Conservation (phyloP, 192 early-diverging fungal species). For the Backusella tuberculispora region DNA sequence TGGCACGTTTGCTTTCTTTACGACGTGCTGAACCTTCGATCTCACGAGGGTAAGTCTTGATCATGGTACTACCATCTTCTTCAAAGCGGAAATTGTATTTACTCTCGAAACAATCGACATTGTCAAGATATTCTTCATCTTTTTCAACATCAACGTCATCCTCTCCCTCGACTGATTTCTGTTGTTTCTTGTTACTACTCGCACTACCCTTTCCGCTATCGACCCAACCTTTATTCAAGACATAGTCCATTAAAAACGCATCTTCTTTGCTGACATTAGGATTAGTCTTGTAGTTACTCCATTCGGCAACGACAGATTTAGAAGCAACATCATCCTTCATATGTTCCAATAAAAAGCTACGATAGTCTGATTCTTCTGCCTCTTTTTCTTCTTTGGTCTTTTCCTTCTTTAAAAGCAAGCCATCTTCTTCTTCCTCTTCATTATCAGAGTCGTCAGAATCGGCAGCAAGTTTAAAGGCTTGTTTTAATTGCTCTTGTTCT, state of each 20-base stretch:
- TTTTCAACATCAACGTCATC: conserved; percentile 65
- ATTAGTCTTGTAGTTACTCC: conserved; percentile 56
- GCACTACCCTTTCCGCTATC: conserved; percentile 42
- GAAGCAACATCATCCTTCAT: conserved; percentile 62
- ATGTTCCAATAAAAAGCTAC: conserved; percentile 83
- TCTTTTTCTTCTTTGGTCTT: conserved; percentile 79
- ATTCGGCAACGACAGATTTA: conserved; percentile 62
- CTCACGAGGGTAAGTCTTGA: conserved; percentile 81
- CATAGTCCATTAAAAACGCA: conserved; percentile 86
- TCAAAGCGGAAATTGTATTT: conserved; percentile 94
- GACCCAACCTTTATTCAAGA: conserved; percentile 94
- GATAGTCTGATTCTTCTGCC: conserved; percentile 89
- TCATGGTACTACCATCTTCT: conserved; percentile 72
- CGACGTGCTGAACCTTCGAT: conserved; percentile 84
- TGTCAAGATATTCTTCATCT: conserved; percentile 80
- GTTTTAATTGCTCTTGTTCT: conserved; percentile 82
- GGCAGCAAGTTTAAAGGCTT: conserved; percentile 64
- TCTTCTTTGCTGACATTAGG: conserved; percentile 55
- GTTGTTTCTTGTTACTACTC: conserved; percentile 66
- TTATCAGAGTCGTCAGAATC: conserved; percentile 57
- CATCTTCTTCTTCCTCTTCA: conserved; percentile 40
- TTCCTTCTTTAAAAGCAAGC: conserved; percentile 72
- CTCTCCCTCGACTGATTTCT: conserved; percentile 68
- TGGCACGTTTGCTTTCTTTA: conserved; percentile 79
- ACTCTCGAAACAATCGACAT: conserved; percentile 86